Base-by-base conservation (phyloP, 139 green algal species). In the Chlamydomonas sp. region DNA sequence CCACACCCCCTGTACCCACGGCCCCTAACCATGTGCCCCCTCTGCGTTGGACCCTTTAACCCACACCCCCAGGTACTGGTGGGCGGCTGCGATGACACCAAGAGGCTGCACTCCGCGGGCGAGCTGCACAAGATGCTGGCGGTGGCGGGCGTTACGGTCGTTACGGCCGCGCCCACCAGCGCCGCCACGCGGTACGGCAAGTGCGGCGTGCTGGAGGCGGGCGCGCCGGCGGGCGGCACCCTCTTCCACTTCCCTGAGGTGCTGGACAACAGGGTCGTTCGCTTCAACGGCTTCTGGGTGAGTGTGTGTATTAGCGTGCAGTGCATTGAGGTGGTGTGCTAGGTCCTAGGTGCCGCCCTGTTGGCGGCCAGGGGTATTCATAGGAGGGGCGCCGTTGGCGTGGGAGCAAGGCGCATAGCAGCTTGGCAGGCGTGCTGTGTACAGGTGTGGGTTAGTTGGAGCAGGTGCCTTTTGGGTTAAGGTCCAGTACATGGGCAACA, bases 231-330 rank as follows among this genome's bases (percentile, higher is more conserved):
- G 0, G 71, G 84, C 63, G 87, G 90, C 68, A 59, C 88, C 60
- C 78, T 94, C 1, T 89, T 94, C 62, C 74, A 89, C 68, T 94
- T 94, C 64, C 91, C 91, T 1, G 88, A 94, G 84, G 90, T 77
- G 12, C 68, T 93, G 20, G 91, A 94, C 80, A 83, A 80, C 79
- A 73, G 88, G 1, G 77, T 91, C 3, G 87, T 90, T 14, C 91
- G 91, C 18, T 68, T 94, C 49, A 78, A 85, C 64, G 88, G 64
- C 63, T 62, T 92, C 62, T 85, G 89, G 84, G 89, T 91, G 77
- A n/a, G 83, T 6, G 58, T 7, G 9, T 12, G 7, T 31, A 12
- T 77, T 77, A 7, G 7, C 17, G 72, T 77, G 72, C 72, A 20
- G 17, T 7, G 6, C 7, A 31, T 57, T 58, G 66, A 18, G 66